Conservation (phyloP, 108 stramenopile species). For the Cyclotella baltica region DNA sequence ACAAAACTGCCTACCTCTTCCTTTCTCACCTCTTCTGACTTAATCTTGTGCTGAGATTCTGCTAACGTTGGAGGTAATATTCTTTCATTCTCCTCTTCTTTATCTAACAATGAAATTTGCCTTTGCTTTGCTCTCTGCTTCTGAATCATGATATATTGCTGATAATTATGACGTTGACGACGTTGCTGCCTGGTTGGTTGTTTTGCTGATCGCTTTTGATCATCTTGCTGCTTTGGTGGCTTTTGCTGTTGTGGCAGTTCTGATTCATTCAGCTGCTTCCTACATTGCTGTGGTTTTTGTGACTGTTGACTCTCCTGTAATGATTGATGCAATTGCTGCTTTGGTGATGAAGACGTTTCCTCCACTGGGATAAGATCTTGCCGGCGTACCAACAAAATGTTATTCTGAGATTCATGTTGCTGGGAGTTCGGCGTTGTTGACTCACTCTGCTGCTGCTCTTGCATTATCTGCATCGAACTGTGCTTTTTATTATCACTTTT, state of each 20-base stretch:
- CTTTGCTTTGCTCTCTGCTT: too few species aligned
- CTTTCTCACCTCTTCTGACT: too few species aligned
- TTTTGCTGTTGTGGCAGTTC: background rate
- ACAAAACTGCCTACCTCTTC: too few species aligned
- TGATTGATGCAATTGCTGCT: background rate
- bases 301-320: background rate
- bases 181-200: too few species aligned
- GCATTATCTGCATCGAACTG: too few species aligned
- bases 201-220: too few species aligned
- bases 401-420: background rate
- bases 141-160: too few species aligned
- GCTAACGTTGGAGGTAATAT: too few species aligned
- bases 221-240: background rate
- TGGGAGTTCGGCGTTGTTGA: background rate
- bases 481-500: background rate
- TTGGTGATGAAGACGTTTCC: background rate
- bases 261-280: background rate
- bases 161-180: too few species aligned
- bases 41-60: too few species aligned
- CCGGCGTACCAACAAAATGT: background rate
- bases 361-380: background rate
- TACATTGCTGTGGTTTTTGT: background rate
- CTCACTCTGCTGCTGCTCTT: background rate
- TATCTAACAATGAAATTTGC: too few species aligned
- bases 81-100: too few species aligned